Evolutionary conservation across 2,329 filamentous ascomycete species (phyloP), one percentile per base, ranked within the genome.

Genomic region (Drechslerella stenobrocha): DNA sequence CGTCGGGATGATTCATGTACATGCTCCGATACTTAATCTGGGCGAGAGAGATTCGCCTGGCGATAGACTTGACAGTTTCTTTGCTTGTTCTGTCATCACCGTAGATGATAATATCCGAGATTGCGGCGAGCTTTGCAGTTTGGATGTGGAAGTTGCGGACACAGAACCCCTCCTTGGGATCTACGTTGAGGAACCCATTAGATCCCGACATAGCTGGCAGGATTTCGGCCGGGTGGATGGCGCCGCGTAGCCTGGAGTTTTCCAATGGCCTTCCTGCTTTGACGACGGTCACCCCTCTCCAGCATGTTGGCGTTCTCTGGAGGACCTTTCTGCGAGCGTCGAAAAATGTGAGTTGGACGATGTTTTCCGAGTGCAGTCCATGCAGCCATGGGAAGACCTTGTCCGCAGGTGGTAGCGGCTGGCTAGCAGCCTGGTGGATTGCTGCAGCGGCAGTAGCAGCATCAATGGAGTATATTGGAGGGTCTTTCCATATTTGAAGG

Each of bases 61-160:
- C 85, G 30, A 85, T 74, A 78, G 84, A 81, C 77, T 88, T 72
- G 75, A 95, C 78, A 59, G 86, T 85, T 53, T 83, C 81, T 45
- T 83, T 82, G 23, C 82, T 77, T 1, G 80, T 81, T 34, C 80
- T 78, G 70, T 89, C 83, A 56, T 92, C 87, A 9, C 90, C 90
- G 75, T 98, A 98, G 0, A 98, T 83, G 37, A 98, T 82, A 70
- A 98, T 89, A 75, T 98, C 93, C 0, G 91, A 96, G 6, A 93
- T 83, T 71, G 88, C 84, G 56, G 91, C 91, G 71, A 89, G 80
- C 76, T 98, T 98, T 63, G 88, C 88, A 0, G 89, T 83, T 76
- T 98, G 93, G 35, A 97, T 97, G 73, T 97, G 92, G 75, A 98
- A 98, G 76, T 97, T 97, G 45, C 93, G 85, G 42, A 97, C 91